A percentile compares a stretch with the other conserved stretches of the same genome.
These are phyloP conservation scores for Galeopsis tetrahit DNA, from an alignment of 257 asterid genomes.

Conservation along the genomic window DNA sequence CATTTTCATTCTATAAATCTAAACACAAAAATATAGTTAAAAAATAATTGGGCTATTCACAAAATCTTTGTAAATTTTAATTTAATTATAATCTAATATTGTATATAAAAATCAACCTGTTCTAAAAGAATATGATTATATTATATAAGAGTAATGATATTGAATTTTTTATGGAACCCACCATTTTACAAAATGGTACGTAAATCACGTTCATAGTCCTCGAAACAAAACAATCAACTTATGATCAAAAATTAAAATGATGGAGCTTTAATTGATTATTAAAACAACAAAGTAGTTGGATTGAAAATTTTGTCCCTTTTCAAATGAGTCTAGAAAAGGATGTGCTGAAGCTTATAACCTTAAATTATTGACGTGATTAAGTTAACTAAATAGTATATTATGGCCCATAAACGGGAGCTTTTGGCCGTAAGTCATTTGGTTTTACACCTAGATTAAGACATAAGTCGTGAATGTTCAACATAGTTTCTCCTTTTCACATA, in stretches of 20 bases:
- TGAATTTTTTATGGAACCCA: no score
- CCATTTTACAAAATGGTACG: no score
- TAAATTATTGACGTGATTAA: conserved; percentile 14
- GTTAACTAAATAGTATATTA: background rate
- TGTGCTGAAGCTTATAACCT: conserved; percentile 3
- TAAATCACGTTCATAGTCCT: no score
- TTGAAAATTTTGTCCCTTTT: conserved; percentile 22
- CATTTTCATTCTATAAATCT: no score
- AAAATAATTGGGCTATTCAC: no score
- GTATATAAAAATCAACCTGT: no score
- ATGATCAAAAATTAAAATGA: conserved; percentile 3
- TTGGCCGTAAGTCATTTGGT: background rate
- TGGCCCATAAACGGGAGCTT: conserved; percentile 27
- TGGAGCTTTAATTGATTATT: conserved; percentile 16
- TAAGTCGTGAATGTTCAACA: conserved; percentile 22
- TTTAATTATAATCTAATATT: no score
- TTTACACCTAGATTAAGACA: conserved; percentile 15
- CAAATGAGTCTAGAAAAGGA: conserved; percentile 24
- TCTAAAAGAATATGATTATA: no score
- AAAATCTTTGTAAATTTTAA: no score
- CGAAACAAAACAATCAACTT: conserved; percentile 3
- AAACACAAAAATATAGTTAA: no score
- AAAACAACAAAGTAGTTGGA: background rate
- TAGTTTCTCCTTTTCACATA: background rate
- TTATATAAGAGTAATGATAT: no score